Percentiles rank a stretch among this genome's conserved stretches.
phyloP scores from a whole-genome alignment of 148 eudicot species.

The Rhododendron ovatum region DNA sequence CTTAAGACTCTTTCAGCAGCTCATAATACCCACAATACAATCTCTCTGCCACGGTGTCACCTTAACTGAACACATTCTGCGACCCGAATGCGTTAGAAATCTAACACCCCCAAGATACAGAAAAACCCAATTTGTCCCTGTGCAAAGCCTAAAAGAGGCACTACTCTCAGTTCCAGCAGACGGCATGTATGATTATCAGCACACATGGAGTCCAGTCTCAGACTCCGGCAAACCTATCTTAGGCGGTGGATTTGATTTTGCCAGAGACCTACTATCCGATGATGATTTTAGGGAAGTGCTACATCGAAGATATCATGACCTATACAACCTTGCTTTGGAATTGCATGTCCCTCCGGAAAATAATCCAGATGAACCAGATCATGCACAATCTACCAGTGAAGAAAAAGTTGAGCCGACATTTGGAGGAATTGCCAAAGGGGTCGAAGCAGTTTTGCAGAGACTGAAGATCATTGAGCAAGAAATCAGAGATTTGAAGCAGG shows the following conservation, averaged over 20 bases:
- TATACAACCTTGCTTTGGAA: constrained; percentile 81
- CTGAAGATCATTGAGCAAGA: constrained; percentile 87
- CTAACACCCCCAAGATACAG: constrained; percentile 84
- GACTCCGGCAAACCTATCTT: constrained; percentile 52
- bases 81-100: constrained; percentile 74
- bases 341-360: constrained; percentile 71
- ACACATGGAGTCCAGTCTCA: constrained; percentile 74
- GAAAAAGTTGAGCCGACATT: constrained; percentile 64
- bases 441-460: constrained; percentile 77
- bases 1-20: constrained; percentile 71
- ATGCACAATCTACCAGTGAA: constrained; percentile 24
- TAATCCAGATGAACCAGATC: constrained; percentile 27
- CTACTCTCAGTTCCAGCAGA: constrained; percentile 88
- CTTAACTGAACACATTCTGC: constrained; percentile 54
- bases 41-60: constrained; percentile 58
- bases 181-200: constrained; percentile 87
- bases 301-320: constrained; percentile 75
- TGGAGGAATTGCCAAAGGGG: constrained; percentile 90
- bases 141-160: constrained; percentile 64
- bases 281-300: constrained; percentile 92
- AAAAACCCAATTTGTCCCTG: constrained; percentile 52
- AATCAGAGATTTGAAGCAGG: constrained; percentile 85
- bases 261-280: constrained; percentile 79
- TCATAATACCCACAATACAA: constrained; percentile 76
- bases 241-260: constrained; percentile 62